These are phyloP conservation scores for Chlorella sp. DNA, from an alignment of 139 green algal genomes.

Conservation along the genomic window DNA sequence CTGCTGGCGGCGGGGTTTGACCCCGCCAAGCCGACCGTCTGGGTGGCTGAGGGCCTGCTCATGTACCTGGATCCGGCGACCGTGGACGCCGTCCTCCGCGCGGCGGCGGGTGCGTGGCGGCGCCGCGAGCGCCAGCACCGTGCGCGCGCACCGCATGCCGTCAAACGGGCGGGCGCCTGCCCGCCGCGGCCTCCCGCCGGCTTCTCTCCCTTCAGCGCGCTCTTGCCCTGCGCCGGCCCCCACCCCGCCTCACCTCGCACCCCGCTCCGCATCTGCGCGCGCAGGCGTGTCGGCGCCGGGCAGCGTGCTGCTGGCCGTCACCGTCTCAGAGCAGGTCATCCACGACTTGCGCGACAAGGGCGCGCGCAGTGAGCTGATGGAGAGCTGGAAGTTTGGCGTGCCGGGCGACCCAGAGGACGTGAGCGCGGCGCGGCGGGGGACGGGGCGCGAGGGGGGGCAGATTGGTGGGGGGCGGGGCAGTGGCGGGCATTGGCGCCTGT, in stretches of 20 bases:
- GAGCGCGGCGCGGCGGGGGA: background rate
- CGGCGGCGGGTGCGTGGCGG: background rate
- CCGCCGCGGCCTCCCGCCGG: no score
- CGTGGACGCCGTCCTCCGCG: background rate
- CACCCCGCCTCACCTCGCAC: no score
- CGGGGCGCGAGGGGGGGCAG: no score
- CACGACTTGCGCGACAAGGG: constrained; percentile 1
- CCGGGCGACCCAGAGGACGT: constrained; percentile 26
- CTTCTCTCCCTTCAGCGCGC: no score
- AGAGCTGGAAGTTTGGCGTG: constrained; percentile 39
- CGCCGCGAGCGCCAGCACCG: no score
- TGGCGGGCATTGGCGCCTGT: no score
- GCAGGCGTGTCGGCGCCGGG: no score
- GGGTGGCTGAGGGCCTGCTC: constrained; percentile 32
- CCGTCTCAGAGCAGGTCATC: constrained; percentile 24
- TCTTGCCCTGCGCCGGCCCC: no score
- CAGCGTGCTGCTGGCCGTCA: constrained; percentile 15
- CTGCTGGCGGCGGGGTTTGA: constrained; percentile 20
- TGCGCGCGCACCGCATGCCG: no score
- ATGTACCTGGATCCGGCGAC: constrained; percentile 13
- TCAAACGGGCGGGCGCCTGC: no score
- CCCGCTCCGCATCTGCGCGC: no score
- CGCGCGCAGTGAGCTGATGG: constrained; percentile 9
- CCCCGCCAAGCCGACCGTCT: constrained; percentile 14
- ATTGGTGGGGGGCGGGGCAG: no score